Evolutionary conservation across 352 stramenopile species (phyloP), one percentile per base, ranked within the genome.

Genomic region (Hyaloperonospora arabidopsidis): DNA sequence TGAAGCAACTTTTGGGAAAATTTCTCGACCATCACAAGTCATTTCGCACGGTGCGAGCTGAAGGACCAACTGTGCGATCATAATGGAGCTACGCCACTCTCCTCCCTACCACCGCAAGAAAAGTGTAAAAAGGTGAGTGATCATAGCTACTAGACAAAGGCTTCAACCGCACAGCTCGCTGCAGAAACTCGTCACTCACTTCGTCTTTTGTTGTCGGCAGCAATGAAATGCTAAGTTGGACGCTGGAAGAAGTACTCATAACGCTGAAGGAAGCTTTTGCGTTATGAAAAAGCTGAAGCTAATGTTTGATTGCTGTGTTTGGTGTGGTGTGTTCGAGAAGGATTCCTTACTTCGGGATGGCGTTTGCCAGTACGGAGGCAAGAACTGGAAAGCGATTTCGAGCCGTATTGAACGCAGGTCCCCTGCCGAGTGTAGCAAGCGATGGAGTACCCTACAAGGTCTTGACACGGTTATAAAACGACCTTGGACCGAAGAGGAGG

Each of bases 341-440:
- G 84, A 93, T 57, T 67, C 87, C 15, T 54, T 72, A 17, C 73
- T 93, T 50, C 80, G 81, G 17, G 64, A 70, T 15, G 77, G 74
- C 5, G 79, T 93, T 13, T 87, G 71, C 57, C 63, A 85, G 45
- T 77, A 82, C 43, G 84, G 84, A 12, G 79, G 77, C 23, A 91
- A 89, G 55, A 90, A 87, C 23, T 91, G 84, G 84, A 89, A 88
- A 54, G 60, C 49, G 0, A 86, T 90, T 13, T 68, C 81, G 0
- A 70, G 69, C 21, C 71, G 68, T 29, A 70, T 93, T 40, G 61
- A 72, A 4, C 50, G 54, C 21, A 72, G 75, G 14, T 76, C 70
- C 8, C 59, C 73, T 4, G 55, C 44, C 2, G 66, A 90, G 29
- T 93, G 83, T 63, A 86, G 70, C 22, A 57, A 67, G 41, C 76